A percentile compares a stretch with the other conserved stretches of the same genome.
phyloP scores from a whole-genome alignment of 2,329 filamentous ascomycete species.

The Ophiostoma ips region DNA sequence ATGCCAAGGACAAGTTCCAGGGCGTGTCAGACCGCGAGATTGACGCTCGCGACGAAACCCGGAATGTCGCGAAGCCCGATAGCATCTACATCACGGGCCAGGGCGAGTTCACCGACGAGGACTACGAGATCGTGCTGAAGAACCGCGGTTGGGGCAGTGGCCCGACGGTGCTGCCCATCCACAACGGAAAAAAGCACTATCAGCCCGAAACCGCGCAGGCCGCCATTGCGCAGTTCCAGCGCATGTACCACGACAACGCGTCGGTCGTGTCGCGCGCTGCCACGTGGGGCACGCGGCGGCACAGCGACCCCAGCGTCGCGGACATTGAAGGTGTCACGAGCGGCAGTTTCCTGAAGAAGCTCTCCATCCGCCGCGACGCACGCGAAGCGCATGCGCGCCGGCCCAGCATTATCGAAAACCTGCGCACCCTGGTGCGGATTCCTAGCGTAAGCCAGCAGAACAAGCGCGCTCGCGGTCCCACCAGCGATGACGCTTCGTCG shows the following conservation, averaged over 20 bases:
- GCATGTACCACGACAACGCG: slow-evolving; percentile 38
- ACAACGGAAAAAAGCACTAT: slow-evolving; percentile 18
- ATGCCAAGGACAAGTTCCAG: slow-evolving; percentile 18
- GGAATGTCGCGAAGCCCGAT: slow-evolving; percentile 34
- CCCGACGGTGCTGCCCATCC: slow-evolving; percentile 33
- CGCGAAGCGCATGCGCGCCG: slow-evolving; percentile 30
- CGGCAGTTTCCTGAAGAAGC: slow-evolving; percentile 49
- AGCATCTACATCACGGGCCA: slow-evolving; percentile 34
- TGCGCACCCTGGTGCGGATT: slow-evolving; percentile 36
- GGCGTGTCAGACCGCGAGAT: slow-evolving; percentile 29
- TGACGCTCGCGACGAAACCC: slow-evolving; percentile 31
- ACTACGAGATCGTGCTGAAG: slow-evolving; percentile 35
- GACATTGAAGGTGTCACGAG: slow-evolving; percentile 47
- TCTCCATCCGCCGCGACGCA: slow-evolving; percentile 37
- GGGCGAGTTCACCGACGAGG: slow-evolving; percentile 29
- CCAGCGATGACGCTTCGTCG: slow-evolving; percentile 21
- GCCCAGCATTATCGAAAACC: slow-evolving; percentile 39
- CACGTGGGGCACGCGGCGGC: slow-evolving; percentile 56
- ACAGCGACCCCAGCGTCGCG: slow-evolving; percentile 44
- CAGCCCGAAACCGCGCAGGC: slow-evolving; percentile 39
- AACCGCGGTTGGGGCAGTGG: slow-evolving; percentile 35
- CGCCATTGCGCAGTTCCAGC: slow-evolving; percentile 39
- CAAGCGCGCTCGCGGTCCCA: slow-evolving; percentile 33
- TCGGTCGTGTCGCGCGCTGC: slow-evolving; percentile 49
- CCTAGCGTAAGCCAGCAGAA: slow-evolving; percentile 30